Percentiles rank a stretch among this genome's conserved stretches.
Conservation (phyloP, 176 grass and related monocot species). For the Musa acuminata region DNA sequence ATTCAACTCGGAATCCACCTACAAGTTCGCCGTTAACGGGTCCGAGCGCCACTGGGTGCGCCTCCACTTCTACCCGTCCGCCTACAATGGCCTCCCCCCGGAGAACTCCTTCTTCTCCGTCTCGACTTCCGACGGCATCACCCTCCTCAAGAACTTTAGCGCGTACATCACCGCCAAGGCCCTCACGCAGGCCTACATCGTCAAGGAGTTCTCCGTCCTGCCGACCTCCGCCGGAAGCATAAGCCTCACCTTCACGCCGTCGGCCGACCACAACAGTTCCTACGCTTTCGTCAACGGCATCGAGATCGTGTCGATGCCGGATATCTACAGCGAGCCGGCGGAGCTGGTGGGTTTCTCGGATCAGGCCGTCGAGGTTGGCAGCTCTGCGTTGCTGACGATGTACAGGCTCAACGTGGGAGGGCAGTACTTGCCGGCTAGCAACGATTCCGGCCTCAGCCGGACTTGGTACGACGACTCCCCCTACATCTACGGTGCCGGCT, state of each 20-base stretch:
- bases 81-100: conserved; percentile 3
- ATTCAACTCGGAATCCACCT: conserved; percentile 10
- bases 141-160: conserved; percentile 12
- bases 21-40: conserved; percentile 8
- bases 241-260: conserved; percentile 11
- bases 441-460: conserved; percentile 7
- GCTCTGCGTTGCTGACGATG: neutral
- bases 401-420: conserved; percentile 14
- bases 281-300: conserved; percentile 16
- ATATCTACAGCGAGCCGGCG: conserved; percentile 3
- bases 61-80: conserved; percentile 11
- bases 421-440: conserved; percentile 4
- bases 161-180: conserved; percentile 10
- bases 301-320: conserved; percentile 11
- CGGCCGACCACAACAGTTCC: neutral
- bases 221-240: conserved; percentile 1
- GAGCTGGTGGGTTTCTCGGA: conserved; percentile 1
- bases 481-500: conserved; percentile 8
- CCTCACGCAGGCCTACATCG: conserved; percentile 7
- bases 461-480: conserved; percentile 21
- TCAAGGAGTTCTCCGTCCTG: conserved; percentile 14
- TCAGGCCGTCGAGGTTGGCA: neutral
- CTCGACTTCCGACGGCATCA: neutral
- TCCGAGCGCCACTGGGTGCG: conserved; percentile 12
- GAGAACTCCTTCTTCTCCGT: conserved; percentile 14